Conservation (phyloP, 2,329 filamentous ascomycete species). For the Xylaria sp. region DNA sequence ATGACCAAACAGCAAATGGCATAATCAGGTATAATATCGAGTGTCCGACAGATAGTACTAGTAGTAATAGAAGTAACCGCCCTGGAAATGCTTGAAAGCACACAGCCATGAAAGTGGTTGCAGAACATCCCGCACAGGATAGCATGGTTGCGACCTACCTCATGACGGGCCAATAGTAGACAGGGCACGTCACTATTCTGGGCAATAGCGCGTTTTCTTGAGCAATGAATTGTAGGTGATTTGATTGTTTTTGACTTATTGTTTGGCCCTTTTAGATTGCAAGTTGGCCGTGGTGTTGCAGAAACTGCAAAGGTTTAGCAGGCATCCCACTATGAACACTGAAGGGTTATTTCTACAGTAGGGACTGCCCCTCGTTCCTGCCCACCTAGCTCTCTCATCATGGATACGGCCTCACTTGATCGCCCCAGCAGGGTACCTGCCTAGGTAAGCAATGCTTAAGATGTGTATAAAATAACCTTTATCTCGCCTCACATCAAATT, state of each 20-base stretch:
- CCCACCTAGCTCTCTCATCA: neutral
- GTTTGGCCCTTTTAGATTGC: too few species aligned
- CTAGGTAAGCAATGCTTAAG: too few species aligned
- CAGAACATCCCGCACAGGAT: neutral
- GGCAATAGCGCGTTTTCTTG: neutral
- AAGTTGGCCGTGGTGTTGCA: neutral
- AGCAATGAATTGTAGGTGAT: neutral
- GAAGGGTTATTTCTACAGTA: neutral
- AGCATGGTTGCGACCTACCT: neutral
- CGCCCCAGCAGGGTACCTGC: too few species aligned
- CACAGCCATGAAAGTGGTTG: neutral
- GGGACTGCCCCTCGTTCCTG: neutral
- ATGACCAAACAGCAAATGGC: too few species aligned
- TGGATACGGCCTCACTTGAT: too few species aligned
- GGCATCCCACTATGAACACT: neutral
- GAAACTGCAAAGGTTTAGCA: neutral
- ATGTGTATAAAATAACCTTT: too few species aligned
- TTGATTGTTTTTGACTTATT: neutral
- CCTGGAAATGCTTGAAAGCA: neutral
- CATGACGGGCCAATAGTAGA: too few species aligned
- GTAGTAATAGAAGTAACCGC: neutral
- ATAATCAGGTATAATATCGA: too few species aligned
- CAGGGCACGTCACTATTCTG: neutral
- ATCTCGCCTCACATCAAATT: too few species aligned
- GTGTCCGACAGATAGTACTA: too few species aligned